Conservation (phyloP, 2,329 filamentous ascomycete species). For the Sarocladiaceae sp. region DNA sequence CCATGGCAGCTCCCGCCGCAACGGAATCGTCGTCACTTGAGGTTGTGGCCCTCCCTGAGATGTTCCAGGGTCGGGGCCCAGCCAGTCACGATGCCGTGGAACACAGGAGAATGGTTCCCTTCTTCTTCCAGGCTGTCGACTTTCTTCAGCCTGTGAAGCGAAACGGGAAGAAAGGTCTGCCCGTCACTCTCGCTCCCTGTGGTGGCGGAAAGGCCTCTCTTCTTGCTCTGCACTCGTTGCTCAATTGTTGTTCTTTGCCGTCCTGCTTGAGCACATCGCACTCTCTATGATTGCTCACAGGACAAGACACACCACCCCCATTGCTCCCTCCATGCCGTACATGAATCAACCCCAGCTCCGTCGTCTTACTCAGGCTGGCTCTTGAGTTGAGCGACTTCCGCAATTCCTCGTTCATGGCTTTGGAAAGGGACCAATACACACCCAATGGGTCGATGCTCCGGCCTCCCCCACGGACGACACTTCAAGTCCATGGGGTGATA, state of each 20-base stretch:
- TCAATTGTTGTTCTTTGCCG: conserved; percentile 5
- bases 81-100: conserved; percentile 15
- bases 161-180: no score
- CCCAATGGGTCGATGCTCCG: conserved; percentile 51
- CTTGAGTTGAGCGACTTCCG: neutral
- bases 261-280: neutral
- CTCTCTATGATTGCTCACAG: conserved; percentile 6
- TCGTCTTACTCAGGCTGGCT: neutral
- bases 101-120: neutral
- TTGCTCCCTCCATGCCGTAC: neutral
- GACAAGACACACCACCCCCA: conserved; percentile 1
- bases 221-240: conserved; percentile 4
- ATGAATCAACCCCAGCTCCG: neutral
- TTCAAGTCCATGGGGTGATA: conserved; percentile 21
- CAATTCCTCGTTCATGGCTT: neutral
- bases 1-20: conserved; percentile 53
- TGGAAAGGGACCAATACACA: neutral
- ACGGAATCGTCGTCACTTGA: conserved; percentile 57
- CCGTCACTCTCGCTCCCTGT: neutral
- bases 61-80: conserved; percentile 7
- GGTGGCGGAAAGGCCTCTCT: neutral
- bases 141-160: neutral
- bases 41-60: conserved; percentile 13
- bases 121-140: neutral
- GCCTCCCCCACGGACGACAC: conserved; percentile 33